Conservation (phyloP, 306 rosid species). For the Hippophae rhamnoides region DNA sequence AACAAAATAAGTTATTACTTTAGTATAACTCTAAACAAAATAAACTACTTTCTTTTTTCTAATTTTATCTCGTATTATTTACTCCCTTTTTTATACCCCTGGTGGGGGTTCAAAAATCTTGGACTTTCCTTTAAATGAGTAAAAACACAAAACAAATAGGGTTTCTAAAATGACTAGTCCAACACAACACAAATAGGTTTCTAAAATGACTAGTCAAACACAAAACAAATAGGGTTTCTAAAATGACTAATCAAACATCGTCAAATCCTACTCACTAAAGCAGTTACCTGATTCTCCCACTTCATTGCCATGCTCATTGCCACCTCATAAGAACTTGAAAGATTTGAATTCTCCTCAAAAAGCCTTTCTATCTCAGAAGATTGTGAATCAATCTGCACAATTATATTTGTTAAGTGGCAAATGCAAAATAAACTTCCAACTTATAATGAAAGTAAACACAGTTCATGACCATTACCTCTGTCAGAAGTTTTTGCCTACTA, state of each 20-base stretch:
- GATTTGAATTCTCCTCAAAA: constrained; percentile 79
- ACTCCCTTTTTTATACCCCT: too few relatives aligned
- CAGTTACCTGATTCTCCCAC: constrained; percentile 81
- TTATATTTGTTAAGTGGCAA: constrained; percentile 20
- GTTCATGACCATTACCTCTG: constrained; percentile 43
- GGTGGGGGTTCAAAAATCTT: too few relatives aligned
- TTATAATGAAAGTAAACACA: constrained; percentile 4
- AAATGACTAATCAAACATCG: constrained; percentile 1
- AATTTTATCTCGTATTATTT: too few relatives aligned
- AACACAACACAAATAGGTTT: background rate
- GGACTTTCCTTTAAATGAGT: background rate
- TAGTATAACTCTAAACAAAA: too few relatives aligned
- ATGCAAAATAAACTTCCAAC: constrained; percentile 11
- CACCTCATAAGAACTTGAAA: constrained; percentile 60
- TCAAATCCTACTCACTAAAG: background rate
- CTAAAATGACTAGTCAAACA: constrained; percentile 1
- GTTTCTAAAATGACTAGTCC: background rate
- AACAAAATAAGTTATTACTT: too few relatives aligned
- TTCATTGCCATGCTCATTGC: constrained; percentile 39
- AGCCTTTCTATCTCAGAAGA: constrained; percentile 82
- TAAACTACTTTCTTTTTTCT: too few relatives aligned
- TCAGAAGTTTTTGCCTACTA: constrained; percentile 86
- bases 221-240: background rate
- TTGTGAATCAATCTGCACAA: constrained; percentile 76
- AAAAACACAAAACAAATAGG: background rate